Evolutionary conservation across 257 asterid genomes (phyloP).

Genomic region (Nicotiana undulata): DNA sequence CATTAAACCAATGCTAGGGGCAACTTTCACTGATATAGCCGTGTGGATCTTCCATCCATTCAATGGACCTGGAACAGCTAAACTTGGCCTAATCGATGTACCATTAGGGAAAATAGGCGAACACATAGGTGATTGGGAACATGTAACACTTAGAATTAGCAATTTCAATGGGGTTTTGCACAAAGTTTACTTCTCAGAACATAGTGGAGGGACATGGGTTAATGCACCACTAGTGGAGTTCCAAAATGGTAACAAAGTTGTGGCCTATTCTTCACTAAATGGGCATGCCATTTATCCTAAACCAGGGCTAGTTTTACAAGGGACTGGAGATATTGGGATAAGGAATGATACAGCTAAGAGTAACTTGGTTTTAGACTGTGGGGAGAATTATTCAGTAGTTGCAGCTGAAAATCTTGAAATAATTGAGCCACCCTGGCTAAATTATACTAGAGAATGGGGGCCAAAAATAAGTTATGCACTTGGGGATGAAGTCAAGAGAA

Average conservation of each 20-base stretch:
- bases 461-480: slow-evolving; percentile 40
- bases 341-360: slow-evolving; percentile 63
- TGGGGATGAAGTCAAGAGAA: slow-evolving; percentile 32
- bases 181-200: slow-evolving; percentile 54
- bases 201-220: slow-evolving; percentile 62
- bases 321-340: slow-evolving; percentile 42
- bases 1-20: slow-evolving; percentile 61
- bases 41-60: slow-evolving; percentile 78
- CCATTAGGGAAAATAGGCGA: slow-evolving; percentile 66
- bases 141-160: slow-evolving; percentile 72
- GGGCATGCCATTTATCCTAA: slow-evolving; percentile 55
- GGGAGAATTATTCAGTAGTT: slow-evolving; percentile 35
- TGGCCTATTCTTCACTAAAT: slow-evolving; percentile 49
- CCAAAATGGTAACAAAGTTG: slow-evolving; percentile 35
- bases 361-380: slow-evolving; percentile 46
- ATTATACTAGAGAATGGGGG: slow-evolving; percentile 64
- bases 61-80: slow-evolving; percentile 70
- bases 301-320: slow-evolving; percentile 48
- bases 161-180: slow-evolving; percentile 59
- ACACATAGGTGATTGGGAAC: slow-evolving; percentile 97
- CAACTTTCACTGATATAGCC: slow-evolving; percentile 66
- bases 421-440: slow-evolving; percentile 73
- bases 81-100: slow-evolving; percentile 39
- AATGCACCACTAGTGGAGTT: slow-evolving; percentile 50
- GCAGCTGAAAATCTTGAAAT: slow-evolving; percentile 41